Evolutionary conservation across 2,329 filamentous ascomycete genomes (phyloP).

Genomic region (Fusarium bactridioides): DNA sequence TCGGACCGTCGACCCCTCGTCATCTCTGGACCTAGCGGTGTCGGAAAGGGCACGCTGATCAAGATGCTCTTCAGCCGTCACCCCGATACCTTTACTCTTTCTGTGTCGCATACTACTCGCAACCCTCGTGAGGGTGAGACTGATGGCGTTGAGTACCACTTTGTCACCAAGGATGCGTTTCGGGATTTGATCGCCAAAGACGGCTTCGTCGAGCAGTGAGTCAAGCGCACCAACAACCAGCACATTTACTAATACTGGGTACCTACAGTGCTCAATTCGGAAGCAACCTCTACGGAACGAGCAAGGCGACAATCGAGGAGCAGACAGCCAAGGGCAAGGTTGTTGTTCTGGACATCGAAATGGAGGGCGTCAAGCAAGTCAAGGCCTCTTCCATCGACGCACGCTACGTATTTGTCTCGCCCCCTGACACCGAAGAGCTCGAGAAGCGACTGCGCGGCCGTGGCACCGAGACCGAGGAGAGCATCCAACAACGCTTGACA

Average conservation of each 20-base stretch:
- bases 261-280: constrained; percentile 75
- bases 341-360: constrained; percentile 93
- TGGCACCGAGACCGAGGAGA: constrained; percentile 79
- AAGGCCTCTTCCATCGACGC: constrained; percentile 77
- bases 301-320: constrained; percentile 78
- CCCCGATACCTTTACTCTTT: constrained; percentile 61
- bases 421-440: constrained; percentile 77
- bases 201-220: constrained; percentile 78
- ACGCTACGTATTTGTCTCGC: constrained; percentile 85
- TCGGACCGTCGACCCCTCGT: constrained; percentile 71
- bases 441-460: constrained; percentile 78
- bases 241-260: neutral
- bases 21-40: constrained; percentile 80
- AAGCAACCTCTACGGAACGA: constrained; percentile 87
- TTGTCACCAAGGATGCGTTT: constrained; percentile 72
- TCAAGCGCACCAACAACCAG: neutral
- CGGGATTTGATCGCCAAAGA: constrained; percentile 68
- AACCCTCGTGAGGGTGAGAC: constrained; percentile 77
- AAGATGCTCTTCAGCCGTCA: constrained; percentile 70
- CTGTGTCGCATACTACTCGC: constrained; percentile 81
- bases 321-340: constrained; percentile 74
- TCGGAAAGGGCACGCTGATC: constrained; percentile 83
- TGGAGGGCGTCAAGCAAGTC: constrained; percentile 97
- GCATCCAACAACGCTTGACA: constrained; percentile 71
- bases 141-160: constrained; percentile 84